Conservation (phyloP, 2,329 filamentous ascomycete species). For the Epichloe amarillans region DNA sequence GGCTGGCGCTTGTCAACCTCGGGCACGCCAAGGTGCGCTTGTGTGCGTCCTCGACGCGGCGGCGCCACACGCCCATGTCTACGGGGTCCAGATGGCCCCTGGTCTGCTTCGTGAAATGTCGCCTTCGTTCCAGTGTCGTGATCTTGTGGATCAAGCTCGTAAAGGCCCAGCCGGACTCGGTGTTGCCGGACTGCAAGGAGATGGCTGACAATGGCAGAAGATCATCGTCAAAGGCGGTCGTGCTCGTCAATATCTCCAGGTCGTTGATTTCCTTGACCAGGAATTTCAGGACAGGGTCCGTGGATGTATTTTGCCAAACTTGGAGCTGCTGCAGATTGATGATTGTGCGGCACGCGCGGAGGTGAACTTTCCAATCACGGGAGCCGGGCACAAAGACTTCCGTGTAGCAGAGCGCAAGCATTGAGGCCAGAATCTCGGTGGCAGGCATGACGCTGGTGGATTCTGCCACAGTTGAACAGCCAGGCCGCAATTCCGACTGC, state of each 20-base stretch:
- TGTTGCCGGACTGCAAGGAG: background rate
- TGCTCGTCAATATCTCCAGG: conserved; percentile 5
- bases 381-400: conserved; percentile 6
- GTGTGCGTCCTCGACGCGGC: background rate
- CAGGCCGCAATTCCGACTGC: background rate
- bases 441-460: background rate
- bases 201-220: background rate
- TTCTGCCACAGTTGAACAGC: background rate
- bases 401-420: conserved; percentile 7
- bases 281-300: conserved; percentile 3
- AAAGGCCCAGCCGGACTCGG: conserved; percentile 5
- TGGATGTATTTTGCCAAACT: background rate
- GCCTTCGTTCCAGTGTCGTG: conserved; percentile 1
- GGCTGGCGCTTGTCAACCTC: conserved; percentile 4
- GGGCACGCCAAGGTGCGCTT: conserved; percentile 3
- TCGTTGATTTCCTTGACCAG: conserved; percentile 5
- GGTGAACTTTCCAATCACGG: conserved; percentile 4
- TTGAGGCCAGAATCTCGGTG: conserved; percentile 4
- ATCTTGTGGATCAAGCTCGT: conserved; percentile 4
- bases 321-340: background rate
- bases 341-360: conserved; percentile 5
- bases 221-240: conserved; percentile 3
- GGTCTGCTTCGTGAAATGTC: background rate
- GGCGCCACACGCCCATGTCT: conserved; percentile 4
- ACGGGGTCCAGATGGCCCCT: background rate